Evolutionary conservation across 768 basidiomycete genomes (phyloP).

Genomic region (Termitomyces sp.): DNA sequence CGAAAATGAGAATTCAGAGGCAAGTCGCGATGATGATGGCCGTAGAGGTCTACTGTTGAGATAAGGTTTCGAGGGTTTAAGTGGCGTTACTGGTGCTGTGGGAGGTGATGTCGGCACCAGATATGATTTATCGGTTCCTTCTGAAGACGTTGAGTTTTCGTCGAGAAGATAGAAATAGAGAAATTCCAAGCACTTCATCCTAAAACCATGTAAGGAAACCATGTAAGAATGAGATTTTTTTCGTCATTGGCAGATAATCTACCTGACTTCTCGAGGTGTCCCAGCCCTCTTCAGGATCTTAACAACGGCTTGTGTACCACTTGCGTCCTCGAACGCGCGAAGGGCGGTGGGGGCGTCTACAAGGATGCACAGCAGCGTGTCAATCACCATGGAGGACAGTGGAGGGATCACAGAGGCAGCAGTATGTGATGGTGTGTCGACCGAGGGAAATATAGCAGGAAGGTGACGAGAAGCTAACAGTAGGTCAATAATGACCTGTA

Average conservation of each 20-base stretch:
- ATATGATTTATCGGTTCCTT: slow-evolving; percentile 9
- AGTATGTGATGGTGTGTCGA: slow-evolving; percentile 19
- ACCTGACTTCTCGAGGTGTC: slow-evolving; percentile 88
- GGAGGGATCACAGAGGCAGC: slow-evolving; percentile 23
- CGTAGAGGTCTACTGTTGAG: slow-evolving; percentile 28
- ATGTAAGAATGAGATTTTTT: background rate
- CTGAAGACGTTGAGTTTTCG: slow-evolving; percentile 42
- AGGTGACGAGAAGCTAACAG: slow-evolving; percentile 68
- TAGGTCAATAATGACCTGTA: slow-evolving; percentile 65
- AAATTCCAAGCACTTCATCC: slow-evolving; percentile 96
- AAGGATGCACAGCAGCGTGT: slow-evolving; percentile 82
- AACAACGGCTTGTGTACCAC: slow-evolving; percentile 79
- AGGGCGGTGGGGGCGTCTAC: slow-evolving; percentile 77
- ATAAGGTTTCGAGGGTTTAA: slow-evolving; percentile 33
- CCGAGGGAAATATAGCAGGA: slow-evolving; percentile 21
- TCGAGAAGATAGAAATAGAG: slow-evolving; percentile 93
- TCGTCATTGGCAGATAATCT: slow-evolving; percentile 15
- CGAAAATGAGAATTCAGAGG: slow-evolving; percentile 27
- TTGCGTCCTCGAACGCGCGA: slow-evolving; percentile 70
- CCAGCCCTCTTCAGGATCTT: slow-evolving; percentile 81
- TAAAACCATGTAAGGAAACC: slow-evolving; percentile 21
- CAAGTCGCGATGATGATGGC: slow-evolving; percentile 34
- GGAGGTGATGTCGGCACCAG: slow-evolving; percentile 21
- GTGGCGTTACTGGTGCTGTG: slow-evolving; percentile 34
- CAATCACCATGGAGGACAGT: slow-evolving; percentile 72